Evolutionary conservation across 2,329 filamentous ascomycete genomes (phyloP).

Genomic region (Madurella mycetomatis): DNA sequence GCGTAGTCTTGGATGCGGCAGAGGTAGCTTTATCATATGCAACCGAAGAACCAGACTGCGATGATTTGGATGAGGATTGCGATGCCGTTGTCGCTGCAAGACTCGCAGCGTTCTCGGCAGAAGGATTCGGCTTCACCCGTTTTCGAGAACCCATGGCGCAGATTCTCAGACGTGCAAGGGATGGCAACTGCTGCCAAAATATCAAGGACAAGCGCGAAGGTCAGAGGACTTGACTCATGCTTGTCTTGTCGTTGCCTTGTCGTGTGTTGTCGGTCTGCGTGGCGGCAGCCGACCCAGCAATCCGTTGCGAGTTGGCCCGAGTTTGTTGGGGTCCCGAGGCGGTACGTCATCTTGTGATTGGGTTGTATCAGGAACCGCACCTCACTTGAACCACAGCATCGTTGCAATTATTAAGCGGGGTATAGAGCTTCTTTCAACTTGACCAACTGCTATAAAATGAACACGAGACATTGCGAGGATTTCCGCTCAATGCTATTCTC

Average conservation of each 20-base stretch:
- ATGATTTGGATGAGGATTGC: constrained; percentile 16
- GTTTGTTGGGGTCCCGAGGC: constrained; percentile 13
- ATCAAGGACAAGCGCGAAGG: neutral
- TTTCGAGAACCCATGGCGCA: constrained; percentile 40
- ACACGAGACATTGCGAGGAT: no score
- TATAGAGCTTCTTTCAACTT: no score
- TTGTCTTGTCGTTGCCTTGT: constrained; percentile 7
- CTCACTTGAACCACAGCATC: neutral
- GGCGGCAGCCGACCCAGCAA: constrained; percentile 1
- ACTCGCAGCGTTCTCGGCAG: constrained; percentile 9
- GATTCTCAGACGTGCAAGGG: neutral
- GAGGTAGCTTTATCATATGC: neutral
- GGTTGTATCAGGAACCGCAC: constrained; percentile 8
- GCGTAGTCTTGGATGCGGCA: constrained; percentile 8
- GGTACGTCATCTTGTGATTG: constrained; percentile 20
- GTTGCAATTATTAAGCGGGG: neutral
- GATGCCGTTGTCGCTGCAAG: constrained; percentile 17
- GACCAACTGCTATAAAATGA: no score
- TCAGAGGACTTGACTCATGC: neutral
- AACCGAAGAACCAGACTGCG: neutral
- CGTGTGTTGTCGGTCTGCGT: constrained; percentile 9
- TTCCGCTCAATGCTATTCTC: no score
- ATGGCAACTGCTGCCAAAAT: no score
- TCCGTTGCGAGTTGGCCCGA: constrained; percentile 10
- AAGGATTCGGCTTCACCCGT: constrained; percentile 36